Conservation (phyloP, 2,329 filamentous ascomycete species). For the Colletotrichum sp. region DNA sequence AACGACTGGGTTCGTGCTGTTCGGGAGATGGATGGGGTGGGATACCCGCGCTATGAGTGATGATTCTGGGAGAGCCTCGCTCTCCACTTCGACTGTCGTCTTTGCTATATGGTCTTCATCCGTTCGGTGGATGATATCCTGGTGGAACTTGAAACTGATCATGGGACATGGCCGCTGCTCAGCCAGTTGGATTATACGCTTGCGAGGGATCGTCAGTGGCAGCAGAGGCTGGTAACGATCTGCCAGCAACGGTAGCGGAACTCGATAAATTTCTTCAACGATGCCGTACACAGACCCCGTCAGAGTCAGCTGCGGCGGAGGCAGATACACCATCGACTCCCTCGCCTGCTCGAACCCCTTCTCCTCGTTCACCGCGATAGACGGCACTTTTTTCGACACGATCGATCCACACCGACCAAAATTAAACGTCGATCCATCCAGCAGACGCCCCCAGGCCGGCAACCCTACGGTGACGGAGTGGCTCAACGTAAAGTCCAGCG, state of each 20-base stretch:
- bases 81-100: constrained; percentile 38
- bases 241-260: constrained; percentile 35
- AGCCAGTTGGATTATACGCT: constrained; percentile 40
- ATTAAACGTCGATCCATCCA: constrained; percentile 19
- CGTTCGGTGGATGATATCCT: constrained; percentile 37
- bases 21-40: constrained; percentile 33
- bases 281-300: constrained; percentile 46
- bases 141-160: constrained; percentile 41
- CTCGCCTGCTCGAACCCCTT: not conserved
- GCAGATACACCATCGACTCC: constrained; percentile 15
- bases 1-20: constrained; percentile 33
- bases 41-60: constrained; percentile 41
- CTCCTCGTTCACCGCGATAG: constrained; percentile 1
- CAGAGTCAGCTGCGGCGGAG: constrained; percentile 40
- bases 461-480: constrained; percentile 41
- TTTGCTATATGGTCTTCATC: constrained; percentile 8
- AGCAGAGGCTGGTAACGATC: constrained; percentile 45
- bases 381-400: constrained; percentile 21
- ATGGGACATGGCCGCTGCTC: constrained; percentile 43
- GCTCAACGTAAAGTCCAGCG: constrained; percentile 44
- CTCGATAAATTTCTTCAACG: constrained; percentile 32
- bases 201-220: constrained; percentile 38
- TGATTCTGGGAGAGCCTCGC: constrained; percentile 42
- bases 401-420: not conserved
- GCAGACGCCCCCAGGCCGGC: constrained; percentile 32